Percentiles rank a stretch among this genome's conserved stretches.
phyloP scores from a whole-genome alignment of 2,329 filamentous ascomycete genomes.

The Aspergillus tubingensis region DNA sequence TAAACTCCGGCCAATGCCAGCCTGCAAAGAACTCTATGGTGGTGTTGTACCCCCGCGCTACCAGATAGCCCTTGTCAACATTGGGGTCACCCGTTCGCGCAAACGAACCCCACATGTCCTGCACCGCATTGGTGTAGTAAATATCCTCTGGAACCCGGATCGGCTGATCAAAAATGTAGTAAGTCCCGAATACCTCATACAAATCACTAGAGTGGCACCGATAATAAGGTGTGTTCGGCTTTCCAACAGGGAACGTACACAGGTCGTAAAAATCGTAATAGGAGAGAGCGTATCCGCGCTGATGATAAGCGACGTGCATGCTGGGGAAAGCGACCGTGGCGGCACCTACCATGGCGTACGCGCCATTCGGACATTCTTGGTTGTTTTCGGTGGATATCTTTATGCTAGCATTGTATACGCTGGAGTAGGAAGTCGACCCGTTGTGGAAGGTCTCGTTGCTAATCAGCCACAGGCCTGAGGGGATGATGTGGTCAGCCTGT shows the following conservation, averaged over 20 bases:
- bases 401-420: constrained; percentile 48
- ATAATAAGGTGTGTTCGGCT: constrained; percentile 52
- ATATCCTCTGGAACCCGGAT: constrained; percentile 55
- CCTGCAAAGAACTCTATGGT: neutral
- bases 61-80: constrained; percentile 48
- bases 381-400: constrained; percentile 59
- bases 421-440: neutral
- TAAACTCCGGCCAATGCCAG: neutral
- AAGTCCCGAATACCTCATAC: constrained; percentile 56
- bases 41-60: constrained; percentile 49
- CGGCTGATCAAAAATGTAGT: constrained; percentile 33
- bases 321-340: constrained; percentile 49
- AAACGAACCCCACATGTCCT: constrained; percentile 55
- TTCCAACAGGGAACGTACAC: constrained; percentile 45
- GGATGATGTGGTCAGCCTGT: constrained; percentile 46
- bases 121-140: constrained; percentile 48
- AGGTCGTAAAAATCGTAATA: constrained; percentile 56
- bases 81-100: constrained; percentile 55
- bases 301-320: constrained; percentile 53
- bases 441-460: constrained; percentile 54
- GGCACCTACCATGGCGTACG: constrained; percentile 55
- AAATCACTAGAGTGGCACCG: constrained; percentile 59
- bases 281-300: constrained; percentile 58
- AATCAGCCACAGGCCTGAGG: constrained; percentile 54
- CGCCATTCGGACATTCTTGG: constrained; percentile 61